Evolutionary conservation across 495 filamentous ascomycete species (phyloP).

Genomic region (Cairneyella variabilis): DNA sequence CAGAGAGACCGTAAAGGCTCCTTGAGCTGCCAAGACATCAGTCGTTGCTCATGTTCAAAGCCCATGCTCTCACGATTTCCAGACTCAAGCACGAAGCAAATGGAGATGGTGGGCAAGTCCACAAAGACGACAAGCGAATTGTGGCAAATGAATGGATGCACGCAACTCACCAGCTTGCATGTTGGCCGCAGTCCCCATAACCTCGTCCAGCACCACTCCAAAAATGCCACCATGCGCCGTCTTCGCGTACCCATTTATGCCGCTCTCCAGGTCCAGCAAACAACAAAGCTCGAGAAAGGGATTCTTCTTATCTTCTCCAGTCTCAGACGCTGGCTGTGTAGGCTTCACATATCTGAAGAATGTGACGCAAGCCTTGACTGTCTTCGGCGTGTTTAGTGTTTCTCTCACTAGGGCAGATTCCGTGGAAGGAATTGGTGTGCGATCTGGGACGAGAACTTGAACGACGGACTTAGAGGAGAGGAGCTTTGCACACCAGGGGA

Average conservation of each 20-base stretch:
- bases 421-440: slow-evolving; percentile 6
- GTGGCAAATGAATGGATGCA: no score
- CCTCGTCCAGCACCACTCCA: slow-evolving; percentile 24
- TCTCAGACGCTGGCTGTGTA: not conserved
- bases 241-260: slow-evolving; percentile 15
- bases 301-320: slow-evolving; percentile 23
- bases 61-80: not conserved
- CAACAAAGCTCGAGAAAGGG: slow-evolving; percentile 5
- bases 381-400: slow-evolving; percentile 11
- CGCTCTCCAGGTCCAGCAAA: slow-evolving; percentile 9
- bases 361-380: slow-evolving; percentile 11
- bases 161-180: slow-evolving; percentile 22
- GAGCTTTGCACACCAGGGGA: slow-evolving; percentile 41
- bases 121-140: no score
- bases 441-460: slow-evolving; percentile 1
- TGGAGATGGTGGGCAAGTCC: not conserved
- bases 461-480: slow-evolving; percentile 5
- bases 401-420: slow-evolving; percentile 11
- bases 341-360: slow-evolving; percentile 3
- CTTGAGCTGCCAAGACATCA: slow-evolving; percentile 13
- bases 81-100: not conserved
- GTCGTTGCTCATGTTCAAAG: no score
- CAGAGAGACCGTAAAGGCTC: slow-evolving; percentile 25
- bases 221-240: slow-evolving; percentile 20
- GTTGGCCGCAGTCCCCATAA: slow-evolving; percentile 24